Base-by-base conservation (phyloP, 1,284 basidiomycete species). In the Gomphus sp. region DNA sequence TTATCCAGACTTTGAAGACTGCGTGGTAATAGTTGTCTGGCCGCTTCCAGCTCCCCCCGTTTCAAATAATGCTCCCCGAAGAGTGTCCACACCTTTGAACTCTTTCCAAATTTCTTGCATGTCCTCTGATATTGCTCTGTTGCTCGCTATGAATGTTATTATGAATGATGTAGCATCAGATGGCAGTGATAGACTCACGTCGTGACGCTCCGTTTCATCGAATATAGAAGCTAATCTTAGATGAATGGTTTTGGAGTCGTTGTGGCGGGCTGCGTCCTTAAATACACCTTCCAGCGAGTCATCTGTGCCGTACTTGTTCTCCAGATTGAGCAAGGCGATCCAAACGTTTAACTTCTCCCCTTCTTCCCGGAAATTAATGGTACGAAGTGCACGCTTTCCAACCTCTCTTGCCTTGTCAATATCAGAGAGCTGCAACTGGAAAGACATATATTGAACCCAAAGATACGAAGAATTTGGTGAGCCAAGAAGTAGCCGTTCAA, bases 361-460 rank as follows among this genome's bases (percentile, higher is more conserved):
- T 73, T 99, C 97, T 72, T 99, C 97, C 57, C 97, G 83, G 76
- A 95, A 98, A 69, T 82, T 89, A 74, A 99, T 99, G 14, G 87
- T 87, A 67, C 85, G 79, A 62, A 97, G 76, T 4, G 95, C 97
- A 34, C 93, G 85, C 56, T 83, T 80, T 16, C 87, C 96, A 52
- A 95, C 87, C 68, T 89, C 84, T 41, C 95, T 84, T 14, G 96
- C 97, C 72, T 94, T 94, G 66, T 95, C 93, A 49, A 98, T 79
- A 72, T 99, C 96, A 48, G 94, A 93, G 14, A 99, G 82, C 65
- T 95, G 93, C 4, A 99, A 78, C 64, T 96, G 92, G 82, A 98
- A 97, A 5, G 95, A 96, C 93, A 99, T 98, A 72, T 96, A 99
- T 71, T 98, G 96, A 62, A 99, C 89, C 97, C 97, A 99, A 45